Base-by-base conservation (phyloP, 495 filamentous ascomycete species). In the Pyronema domesticum region DNA sequence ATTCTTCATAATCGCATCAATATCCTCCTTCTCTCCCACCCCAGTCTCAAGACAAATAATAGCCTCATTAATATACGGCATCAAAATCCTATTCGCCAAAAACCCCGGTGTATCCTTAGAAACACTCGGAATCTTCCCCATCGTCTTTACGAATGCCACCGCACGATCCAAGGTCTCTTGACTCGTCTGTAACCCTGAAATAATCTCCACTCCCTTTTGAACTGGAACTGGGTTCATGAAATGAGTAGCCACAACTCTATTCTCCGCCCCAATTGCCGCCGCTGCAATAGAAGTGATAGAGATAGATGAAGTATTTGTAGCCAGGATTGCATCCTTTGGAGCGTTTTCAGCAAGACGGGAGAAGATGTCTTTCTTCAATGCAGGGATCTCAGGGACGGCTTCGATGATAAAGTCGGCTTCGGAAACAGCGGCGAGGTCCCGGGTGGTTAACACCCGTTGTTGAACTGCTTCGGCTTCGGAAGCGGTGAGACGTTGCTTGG, bases 171-270 rank as follows among this genome's bases (percentile, higher is more conserved):
- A 69, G 0, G 93, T 96, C 43, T 76, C 74, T 57, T 78, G 64
- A 11, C 85, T 89, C 6, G 91, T 99, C 67, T 99, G 91, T 42
- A 99, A 72, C 17, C 86, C 93, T 18, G 80, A 77, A 61, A 99
- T 96, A 55, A 99, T 94, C 72, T 99, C 91, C 6, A 99, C 91
- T 46, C 91, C 91, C 69, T 94, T 95, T 65, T 95, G 93, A 3
- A 99, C 70, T 0, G 91, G 93, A 0, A 99, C 91, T 0, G 91
- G 91, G 73, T 99, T 99, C 91, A 99, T 99, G 71, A 99, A 99
- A 69, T 99, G 91, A 46, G 93, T 96, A 50, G 85, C 84, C 47
- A 99, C 79, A 1, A 99, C 91, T 40, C 93, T 80, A 30, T 86
- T 87, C 46, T 86, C 79, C 33, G 83, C 83, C 49, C 70, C 68